These are phyloP conservation scores for Camellia lanceoleosa DNA, from an alignment of 148 eudicot species.

Conservation along the genomic window DNA sequence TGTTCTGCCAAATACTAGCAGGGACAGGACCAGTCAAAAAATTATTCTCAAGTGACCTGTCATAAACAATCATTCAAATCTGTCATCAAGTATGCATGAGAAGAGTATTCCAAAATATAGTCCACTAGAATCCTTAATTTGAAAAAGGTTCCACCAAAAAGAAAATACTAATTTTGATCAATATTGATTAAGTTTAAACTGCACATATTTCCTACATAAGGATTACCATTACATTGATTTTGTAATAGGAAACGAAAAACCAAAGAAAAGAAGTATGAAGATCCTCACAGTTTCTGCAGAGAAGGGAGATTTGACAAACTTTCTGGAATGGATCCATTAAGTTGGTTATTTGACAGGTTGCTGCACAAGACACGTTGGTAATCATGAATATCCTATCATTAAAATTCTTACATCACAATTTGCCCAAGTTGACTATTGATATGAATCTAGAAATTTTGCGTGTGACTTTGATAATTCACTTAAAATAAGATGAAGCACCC, in stretches of 20 bases:
- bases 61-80: conserved; percentile 13
- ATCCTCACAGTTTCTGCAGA: conserved; percentile 74
- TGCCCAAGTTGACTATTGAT: not conserved
- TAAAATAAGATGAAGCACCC: not conserved
- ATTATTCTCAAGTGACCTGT: conserved; percentile 67
- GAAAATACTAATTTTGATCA: not conserved
- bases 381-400: not conserved
- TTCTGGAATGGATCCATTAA: conserved; percentile 71
- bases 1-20: conserved; percentile 62
- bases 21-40: conserved; percentile 60
- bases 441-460: not conserved
- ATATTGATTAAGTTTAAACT: not conserved
- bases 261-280: not conserved
- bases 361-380: conserved; percentile 35
- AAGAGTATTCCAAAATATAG: not conserved
- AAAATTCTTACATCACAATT: not conserved
- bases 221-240: not conserved
- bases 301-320: conserved; percentile 60
- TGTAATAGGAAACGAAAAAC: not conserved
- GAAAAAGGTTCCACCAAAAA: too few species aligned
- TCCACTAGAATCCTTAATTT: too few species aligned
- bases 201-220: not conserved
- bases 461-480: not conserved
- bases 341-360: conserved; percentile 58
- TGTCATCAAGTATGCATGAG: conserved; percentile 2